phyloP scores from a whole-genome alignment of 257 asterid species.

The Solanum corneliomulleri region DNA sequence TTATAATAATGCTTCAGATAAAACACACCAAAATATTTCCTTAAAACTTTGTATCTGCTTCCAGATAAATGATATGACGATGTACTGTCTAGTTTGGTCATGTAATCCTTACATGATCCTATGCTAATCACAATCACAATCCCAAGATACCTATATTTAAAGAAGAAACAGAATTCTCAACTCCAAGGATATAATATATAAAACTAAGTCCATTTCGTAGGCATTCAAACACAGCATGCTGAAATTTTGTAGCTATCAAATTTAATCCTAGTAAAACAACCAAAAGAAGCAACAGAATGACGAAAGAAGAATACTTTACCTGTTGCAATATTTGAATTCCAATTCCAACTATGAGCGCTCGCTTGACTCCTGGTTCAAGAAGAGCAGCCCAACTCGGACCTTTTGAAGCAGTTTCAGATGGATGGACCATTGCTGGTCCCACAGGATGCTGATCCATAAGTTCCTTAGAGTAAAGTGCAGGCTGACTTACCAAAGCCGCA shows the following conservation, averaged over 20 bases:
- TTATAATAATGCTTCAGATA: neutral
- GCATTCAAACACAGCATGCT: neutral
- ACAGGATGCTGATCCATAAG: conserved; percentile 31
- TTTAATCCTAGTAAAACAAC: neutral
- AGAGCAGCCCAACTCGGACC: conserved; percentile 45
- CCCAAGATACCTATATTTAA: neutral
- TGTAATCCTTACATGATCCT: neutral
- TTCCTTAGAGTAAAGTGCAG: conserved; percentile 56
- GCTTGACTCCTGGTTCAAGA: conserved; percentile 72
- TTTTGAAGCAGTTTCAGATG: conserved; percentile 32
- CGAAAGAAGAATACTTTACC: conserved; percentile 18
- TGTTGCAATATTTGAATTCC: conserved; percentile 74
- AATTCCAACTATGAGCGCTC: conserved; percentile 63
- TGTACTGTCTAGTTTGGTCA: neutral
- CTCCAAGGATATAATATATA: neutral
- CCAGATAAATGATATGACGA: neutral
- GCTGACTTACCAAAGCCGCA: conserved; percentile 69
- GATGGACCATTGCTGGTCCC: conserved; percentile 70
- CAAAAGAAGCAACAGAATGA: neutral
- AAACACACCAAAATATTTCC: neutral
- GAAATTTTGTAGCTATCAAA: neutral
- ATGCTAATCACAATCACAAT: neutral
- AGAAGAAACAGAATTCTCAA: neutral
- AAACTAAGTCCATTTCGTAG: neutral
- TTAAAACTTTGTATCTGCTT: neutral